Evolutionary conservation across 345 rosid species (phyloP).

Genomic region (Lagerstroemia speciosa): DNA sequence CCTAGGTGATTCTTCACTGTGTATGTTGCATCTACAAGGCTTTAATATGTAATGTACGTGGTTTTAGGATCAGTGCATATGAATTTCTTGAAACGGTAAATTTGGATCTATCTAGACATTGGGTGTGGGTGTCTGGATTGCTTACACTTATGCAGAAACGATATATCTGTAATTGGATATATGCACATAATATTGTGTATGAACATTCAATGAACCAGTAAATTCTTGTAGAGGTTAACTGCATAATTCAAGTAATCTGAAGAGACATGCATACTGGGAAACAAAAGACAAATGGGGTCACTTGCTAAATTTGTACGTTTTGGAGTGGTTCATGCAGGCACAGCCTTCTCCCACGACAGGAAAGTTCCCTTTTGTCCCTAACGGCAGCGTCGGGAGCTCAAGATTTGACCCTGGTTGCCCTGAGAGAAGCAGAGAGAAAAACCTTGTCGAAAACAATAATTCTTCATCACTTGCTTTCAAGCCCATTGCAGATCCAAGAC

Average conservation of each 20-base stretch:
- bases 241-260: neutral
- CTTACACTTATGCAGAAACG: too few species aligned
- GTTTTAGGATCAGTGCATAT: too few species aligned
- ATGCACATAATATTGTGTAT: neutral
- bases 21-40: too few species aligned
- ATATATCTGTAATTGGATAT: too few species aligned
- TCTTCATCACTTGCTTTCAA: constrained; percentile 68
- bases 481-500: constrained; percentile 41
- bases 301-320: neutral
- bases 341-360: constrained; percentile 95
- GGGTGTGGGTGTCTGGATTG: too few species aligned
- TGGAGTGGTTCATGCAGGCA: too few species aligned
- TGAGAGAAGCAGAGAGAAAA: constrained; percentile 48
- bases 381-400: constrained; percentile 25
- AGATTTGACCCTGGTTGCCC: constrained; percentile 20
- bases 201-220: neutral
- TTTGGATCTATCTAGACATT: too few species aligned
- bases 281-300: neutral
- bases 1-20: too few species aligned
- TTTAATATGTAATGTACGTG: too few species aligned
- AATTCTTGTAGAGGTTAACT: neutral
- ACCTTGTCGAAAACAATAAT: constrained; percentile 47
- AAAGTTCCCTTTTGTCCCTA: constrained; percentile 54
- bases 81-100: too few species aligned
- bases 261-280: too few species aligned